phyloP scores from a whole-genome alignment of 345 rosid species.

The Geranium brycei region DNA sequence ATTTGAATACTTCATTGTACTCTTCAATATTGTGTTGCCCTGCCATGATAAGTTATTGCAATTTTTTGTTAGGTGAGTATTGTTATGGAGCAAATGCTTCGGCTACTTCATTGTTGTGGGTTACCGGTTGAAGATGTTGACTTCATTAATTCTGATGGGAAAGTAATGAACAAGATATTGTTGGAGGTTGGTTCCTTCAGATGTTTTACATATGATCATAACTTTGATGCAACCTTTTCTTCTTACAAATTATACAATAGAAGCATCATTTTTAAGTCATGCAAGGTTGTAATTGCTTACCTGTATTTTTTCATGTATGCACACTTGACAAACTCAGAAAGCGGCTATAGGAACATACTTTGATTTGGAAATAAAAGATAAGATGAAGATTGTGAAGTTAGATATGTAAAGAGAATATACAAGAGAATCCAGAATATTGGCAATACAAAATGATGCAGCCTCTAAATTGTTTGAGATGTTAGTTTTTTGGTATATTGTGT shows the following conservation, averaged over 20 bases:
- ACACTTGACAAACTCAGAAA: too few species aligned
- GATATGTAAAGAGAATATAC: background rate
- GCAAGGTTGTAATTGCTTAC: too few species aligned
- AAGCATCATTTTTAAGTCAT: too few species aligned
- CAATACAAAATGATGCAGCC: too few species aligned
- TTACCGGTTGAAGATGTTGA: conserved; percentile 87
- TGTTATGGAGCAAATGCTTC: conserved; percentile 97
- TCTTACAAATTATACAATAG: background rate
- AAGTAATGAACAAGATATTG: conserved; percentile 76
- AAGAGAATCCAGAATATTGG: too few species aligned
- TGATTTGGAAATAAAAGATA: background rate
- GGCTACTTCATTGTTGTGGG: conserved; percentile 81
- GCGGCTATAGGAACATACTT: background rate
- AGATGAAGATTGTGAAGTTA: background rate
- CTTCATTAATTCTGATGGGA: conserved; percentile 89
- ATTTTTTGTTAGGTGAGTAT: conserved; percentile 52
- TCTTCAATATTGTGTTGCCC: background rate
- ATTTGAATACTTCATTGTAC: background rate
- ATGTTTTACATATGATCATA: background rate
- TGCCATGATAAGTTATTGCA: too few species aligned
- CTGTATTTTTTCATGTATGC: too few species aligned
- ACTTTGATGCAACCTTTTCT: background rate
- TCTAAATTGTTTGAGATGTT: too few species aligned
- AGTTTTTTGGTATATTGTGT: too few species aligned
- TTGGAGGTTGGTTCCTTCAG: conserved; percentile 50